These are phyloP conservation scores for Aspergillus awamori DNA, from an alignment of 2,329 filamentous ascomycete species.

Conservation along the genomic window DNA sequence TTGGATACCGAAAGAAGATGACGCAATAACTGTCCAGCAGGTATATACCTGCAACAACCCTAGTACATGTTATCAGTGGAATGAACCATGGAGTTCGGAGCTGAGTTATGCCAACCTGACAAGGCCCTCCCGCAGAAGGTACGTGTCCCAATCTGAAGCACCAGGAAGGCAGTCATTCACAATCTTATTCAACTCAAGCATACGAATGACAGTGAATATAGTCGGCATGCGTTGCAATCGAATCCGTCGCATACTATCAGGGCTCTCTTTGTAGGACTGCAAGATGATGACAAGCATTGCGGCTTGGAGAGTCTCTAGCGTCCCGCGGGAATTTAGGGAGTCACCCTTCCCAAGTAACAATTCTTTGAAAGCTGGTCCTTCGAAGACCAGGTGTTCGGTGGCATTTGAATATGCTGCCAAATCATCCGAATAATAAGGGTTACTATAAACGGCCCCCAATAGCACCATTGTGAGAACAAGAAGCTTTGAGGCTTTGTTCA, in stretches of 20 bases:
- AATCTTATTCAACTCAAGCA: background rate
- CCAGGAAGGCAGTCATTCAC: background rate
- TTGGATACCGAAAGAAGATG: background rate
- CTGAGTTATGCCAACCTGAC: background rate
- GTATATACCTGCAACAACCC: background rate
- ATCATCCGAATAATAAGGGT: background rate
- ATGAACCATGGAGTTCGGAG: accelerated
- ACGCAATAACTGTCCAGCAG: background rate
- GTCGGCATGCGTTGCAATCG: background rate
- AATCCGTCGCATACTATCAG: background rate
- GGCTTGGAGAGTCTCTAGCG: background rate
- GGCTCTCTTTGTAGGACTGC: background rate
- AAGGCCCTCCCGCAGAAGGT: background rate
- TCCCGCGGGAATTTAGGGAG: background rate
- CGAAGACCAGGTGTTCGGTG: background rate
- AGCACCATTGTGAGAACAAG: constrained; percentile 1
- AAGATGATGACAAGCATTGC: background rate
- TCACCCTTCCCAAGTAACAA: background rate
- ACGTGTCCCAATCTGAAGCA: background rate
- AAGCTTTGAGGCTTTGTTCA: background rate
- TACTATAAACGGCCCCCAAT: background rate
- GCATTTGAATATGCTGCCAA: background rate
- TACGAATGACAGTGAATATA: background rate
- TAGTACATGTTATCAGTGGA: background rate
- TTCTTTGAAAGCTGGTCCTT: background rate